phyloP scores from a whole-genome alignment of 495 filamentous ascomycete genomes.

The Parathielavia hyrcaniae region DNA sequence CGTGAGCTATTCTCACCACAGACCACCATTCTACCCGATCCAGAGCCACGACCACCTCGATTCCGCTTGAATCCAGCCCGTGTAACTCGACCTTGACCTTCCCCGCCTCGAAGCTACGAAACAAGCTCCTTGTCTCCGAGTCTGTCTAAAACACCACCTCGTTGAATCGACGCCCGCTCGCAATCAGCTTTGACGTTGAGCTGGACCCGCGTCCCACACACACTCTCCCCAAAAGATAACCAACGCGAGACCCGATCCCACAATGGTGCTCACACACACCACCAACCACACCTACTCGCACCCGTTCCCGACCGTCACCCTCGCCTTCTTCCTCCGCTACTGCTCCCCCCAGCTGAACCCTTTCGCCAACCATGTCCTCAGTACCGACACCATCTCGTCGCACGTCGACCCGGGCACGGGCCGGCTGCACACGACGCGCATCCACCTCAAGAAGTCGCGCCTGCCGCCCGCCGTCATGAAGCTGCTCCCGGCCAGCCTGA shows the following conservation, averaged over 20 bases:
- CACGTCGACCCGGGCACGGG: slow-evolving; percentile 72
- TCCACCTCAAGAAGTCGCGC: slow-evolving; percentile 92
- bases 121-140: slow-evolving; percentile 12
- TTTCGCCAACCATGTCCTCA: slow-evolving; percentile 89
- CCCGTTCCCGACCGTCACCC: slow-evolving; percentile 79
- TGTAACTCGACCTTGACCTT: slow-evolving; percentile 13
- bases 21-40: neutral
- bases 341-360: slow-evolving; percentile 70
- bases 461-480: slow-evolving; percentile 77
- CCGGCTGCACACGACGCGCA: slow-evolving; percentile 76
- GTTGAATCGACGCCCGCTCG: neutral
- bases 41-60: neutral
- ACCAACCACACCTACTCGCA: slow-evolving; percentile 85
- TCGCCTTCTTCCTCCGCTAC: slow-evolving; percentile 98
- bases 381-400: slow-evolving; percentile 88
- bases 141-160: neutral
- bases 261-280: slow-evolving; percentile 58
- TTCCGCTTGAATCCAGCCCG: neutral
- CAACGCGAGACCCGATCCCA: slow-evolving; percentile 6
- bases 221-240: too few species aligned
- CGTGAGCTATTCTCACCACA: slow-evolving; percentile 25
- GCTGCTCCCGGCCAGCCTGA: slow-evolving; percentile 62
- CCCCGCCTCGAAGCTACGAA: slow-evolving; percentile 13
- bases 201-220: neutral
- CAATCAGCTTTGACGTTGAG: neutral